Evolutionary conservation across 1,284 basidiomycete species (phyloP).

Genomic region (Crocinoboletus sp.): DNA sequence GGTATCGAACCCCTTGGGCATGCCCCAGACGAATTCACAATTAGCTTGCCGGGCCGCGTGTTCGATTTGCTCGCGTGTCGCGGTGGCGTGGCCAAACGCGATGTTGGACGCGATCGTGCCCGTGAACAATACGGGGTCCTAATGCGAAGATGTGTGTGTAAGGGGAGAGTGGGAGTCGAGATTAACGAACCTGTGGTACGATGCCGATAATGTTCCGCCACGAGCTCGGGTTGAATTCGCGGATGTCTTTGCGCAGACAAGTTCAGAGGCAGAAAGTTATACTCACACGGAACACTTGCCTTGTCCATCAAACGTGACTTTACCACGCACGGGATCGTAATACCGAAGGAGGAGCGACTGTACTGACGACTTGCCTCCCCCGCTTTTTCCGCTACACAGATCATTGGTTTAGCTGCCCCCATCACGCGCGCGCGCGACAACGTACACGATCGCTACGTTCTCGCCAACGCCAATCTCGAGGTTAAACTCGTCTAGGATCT

Average conservation of each 20-base stretch:
- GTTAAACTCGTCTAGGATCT: slow-evolving; percentile 75
- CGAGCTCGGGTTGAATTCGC: slow-evolving; percentile 75
- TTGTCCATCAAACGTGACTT: slow-evolving; percentile 81
- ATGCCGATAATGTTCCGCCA: slow-evolving; percentile 88
- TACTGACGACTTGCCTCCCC: slow-evolving; percentile 90
- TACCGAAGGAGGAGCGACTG: slow-evolving; percentile 87
- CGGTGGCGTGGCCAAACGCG: slow-evolving; percentile 76
- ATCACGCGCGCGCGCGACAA: not conserved
- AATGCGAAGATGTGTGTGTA: not conserved
- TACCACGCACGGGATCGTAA: slow-evolving; percentile 87
- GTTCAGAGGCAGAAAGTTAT: not conserved
- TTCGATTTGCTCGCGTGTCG: slow-evolving; percentile 81
- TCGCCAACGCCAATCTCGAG: slow-evolving; percentile 78
- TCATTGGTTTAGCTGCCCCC: slow-evolving; percentile 1
- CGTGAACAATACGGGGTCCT: slow-evolving; percentile 76
- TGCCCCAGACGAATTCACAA: slow-evolving; percentile 92
- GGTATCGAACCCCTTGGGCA: slow-evolving; percentile 85
- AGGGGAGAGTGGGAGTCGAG: not conserved
- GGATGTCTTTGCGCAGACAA: slow-evolving; percentile 56
- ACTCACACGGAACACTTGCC: slow-evolving; percentile 55
- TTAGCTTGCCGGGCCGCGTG: slow-evolving; percentile 87
- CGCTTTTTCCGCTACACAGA: slow-evolving; percentile 72
- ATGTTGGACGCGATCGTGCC: slow-evolving; percentile 94
- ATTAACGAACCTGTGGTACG: slow-evolving; percentile 62
- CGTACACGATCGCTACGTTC: slow-evolving; percentile 89